A percentile compares a stretch with the other conserved stretches of the same genome.
phyloP scores from a whole-genome alignment of 2,329 filamentous ascomycete species.

The Westerdykella sp. region DNA sequence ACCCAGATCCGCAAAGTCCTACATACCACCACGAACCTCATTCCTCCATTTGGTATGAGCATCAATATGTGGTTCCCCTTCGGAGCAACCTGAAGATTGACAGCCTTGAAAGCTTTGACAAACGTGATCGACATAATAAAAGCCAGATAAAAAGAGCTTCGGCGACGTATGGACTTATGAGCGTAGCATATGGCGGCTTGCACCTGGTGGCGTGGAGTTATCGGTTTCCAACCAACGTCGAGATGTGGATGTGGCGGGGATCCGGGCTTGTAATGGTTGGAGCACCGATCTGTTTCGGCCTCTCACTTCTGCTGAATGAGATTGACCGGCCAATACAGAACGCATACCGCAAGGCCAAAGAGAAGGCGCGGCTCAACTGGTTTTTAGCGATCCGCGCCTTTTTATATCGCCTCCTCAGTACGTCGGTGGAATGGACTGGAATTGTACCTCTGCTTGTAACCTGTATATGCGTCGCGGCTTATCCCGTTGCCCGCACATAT shows the following conservation, averaged over 20 bases:
- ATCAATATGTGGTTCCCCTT: slow-evolving; percentile 1
- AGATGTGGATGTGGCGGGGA: slow-evolving; percentile 17
- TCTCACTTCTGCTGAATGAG: slow-evolving; percentile 6
- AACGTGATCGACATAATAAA: not conserved
- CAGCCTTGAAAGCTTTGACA: not conserved
- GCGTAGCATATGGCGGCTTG: slow-evolving; percentile 15
- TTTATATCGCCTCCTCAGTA: no score
- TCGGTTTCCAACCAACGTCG: slow-evolving; percentile 16
- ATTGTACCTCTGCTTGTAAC: not conserved
- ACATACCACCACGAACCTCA: not conserved
- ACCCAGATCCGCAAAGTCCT: not conserved
- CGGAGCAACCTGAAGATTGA: slow-evolving; percentile 11
- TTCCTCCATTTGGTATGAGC: not conserved
- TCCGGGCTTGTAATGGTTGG: not conserved
- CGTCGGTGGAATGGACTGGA: not conserved
- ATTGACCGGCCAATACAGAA: slow-evolving; percentile 5
- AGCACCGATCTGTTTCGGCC: not conserved
- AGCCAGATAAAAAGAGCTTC: not conserved
- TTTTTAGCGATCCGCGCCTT: not conserved
- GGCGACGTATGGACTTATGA: not conserved
- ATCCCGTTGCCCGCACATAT: slow-evolving; percentile 6
- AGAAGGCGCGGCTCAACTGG: not conserved
- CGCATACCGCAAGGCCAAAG: not conserved
- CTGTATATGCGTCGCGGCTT: slow-evolving; percentile 1
- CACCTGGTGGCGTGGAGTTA: slow-evolving; percentile 19